Evolutionary conservation across 2,329 filamentous ascomycete genomes (phyloP), one percentile per base, ranked within the genome.

Genomic region (Blastomyces percursus): DNA sequence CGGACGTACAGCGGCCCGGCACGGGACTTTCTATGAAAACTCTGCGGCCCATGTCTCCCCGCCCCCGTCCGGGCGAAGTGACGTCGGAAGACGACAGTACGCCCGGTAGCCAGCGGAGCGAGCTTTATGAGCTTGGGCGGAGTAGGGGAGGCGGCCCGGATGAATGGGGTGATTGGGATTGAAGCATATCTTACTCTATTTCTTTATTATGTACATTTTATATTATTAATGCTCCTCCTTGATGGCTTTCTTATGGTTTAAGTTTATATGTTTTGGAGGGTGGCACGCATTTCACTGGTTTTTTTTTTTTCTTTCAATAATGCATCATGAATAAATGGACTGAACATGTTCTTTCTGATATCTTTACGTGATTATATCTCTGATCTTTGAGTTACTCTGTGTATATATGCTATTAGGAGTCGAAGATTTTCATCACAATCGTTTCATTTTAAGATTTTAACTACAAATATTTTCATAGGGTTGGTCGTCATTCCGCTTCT

Each of bases 21-120:
- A 76, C 75, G 1, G 75, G 75, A 2, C 73, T 78, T 2, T 78
- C 76, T 2, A 76, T 78, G 75, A 73, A 75, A 65, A 78, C 76
- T 0, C 68, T 78, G 44, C 68, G 71, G 2, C 75, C 75, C 1
- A 71, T 71, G 64, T 77, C 76, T 8, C 75, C 75, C 12, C 70
- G 74, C 1, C 70, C 70, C 2, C 66, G 72, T 32, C 71, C 72
- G 11, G 73, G 71, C 0, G 73, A 76, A 57, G 73, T 69, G 48
- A 72, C 73, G 60, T 71, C 68, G 52, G 74, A 75, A 7, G 71
- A 71, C 21, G 69, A 71, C 9, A 12, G 64, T 63, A 48, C 24
- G 9, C 9, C 57, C 8, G 42, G 21, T 48, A 46, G 16, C n/a
- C 57, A 35, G 54, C 16, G 55, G 58, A 50, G 60, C n/a, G 62